Base-by-base conservation (phyloP, 1,139 yeast genomes). In the Yamadazyma triangularis region DNA sequence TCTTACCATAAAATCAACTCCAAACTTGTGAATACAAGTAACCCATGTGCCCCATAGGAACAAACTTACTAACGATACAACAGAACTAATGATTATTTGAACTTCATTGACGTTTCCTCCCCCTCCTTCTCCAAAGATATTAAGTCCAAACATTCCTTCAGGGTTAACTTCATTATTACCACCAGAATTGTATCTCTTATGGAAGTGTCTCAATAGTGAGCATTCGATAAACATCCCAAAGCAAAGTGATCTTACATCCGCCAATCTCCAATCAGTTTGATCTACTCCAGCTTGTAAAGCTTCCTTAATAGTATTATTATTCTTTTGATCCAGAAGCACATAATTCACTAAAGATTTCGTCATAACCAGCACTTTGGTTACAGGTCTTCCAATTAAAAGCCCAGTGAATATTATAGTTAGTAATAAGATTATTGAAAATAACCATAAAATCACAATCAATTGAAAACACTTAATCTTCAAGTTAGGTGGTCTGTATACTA, bases 401-500 rank as follows among this genome's bases (percentile, higher is more conserved):
- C 70, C 64, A 1, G 44, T 25, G 6, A 71, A 27, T 0, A 58
- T 40, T 0, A 64, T 36, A 4, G 56, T 45, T 18, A 70, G 41
- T 4, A 75, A 60, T 18, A 82, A 53, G 1, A 77, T 31, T 1
- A 78, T 70, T 0, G 94, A 79, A 51, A 79, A 81, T 2, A 73
- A 47, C 94, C 96, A 88, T 19, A 88, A 62, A 53, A 73, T 58
- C 2, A 64, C 51, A 27, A 88, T 62, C 29, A 91, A 58, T 0
- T 56, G 58, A 24, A 72, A 63, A 28, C 88, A 69, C 32, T 96
- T 68, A 10, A 52, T 28, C 32, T 77, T 70, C 54, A 91, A 86
- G 35, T 70, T 47, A 2, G 95, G 95, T 3, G 98, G 98, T 32
- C 88, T 68, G 56, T 89, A 91, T 2, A 89, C 96, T 20, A 89